Conservation (phyloP, 208 protist species). For the Trypanosoma brucei region DNA sequence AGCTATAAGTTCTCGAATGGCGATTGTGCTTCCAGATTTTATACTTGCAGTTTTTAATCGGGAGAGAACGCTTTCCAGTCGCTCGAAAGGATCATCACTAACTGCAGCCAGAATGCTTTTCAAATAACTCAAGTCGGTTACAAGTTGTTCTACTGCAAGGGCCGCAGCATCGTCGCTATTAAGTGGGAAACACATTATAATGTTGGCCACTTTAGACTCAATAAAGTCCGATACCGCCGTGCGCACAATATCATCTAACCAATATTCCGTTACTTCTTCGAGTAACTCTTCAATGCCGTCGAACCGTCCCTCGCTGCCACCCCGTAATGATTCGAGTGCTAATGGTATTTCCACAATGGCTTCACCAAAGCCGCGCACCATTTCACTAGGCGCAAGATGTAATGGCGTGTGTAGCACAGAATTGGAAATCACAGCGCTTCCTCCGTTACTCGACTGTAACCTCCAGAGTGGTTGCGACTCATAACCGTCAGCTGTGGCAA, state of each 20-base stretch:
- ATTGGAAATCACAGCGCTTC: too few species aligned
- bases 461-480: constrained; percentile 34
- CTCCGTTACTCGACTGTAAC: not conserved
- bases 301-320: constrained; percentile 12
- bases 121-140: constrained; percentile 64
- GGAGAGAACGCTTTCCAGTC: constrained; percentile 34
- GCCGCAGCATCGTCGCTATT: constrained; percentile 11
- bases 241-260: constrained; percentile 63
- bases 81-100: constrained; percentile 57
- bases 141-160: constrained; percentile 54
- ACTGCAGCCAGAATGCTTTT: constrained; percentile 70
- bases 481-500: constrained; percentile 35
- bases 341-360: constrained; percentile 81
- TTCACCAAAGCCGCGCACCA: constrained; percentile 69
- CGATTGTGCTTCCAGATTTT: constrained; percentile 15
- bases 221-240: constrained; percentile 49
- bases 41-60: constrained; percentile 21
- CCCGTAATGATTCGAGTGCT: constrained; percentile 50
- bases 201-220: constrained; percentile 38
- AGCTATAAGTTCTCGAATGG: constrained; percentile 8
- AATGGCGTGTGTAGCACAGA: constrained; percentile 24
- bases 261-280: constrained; percentile 51
- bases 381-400: constrained; percentile 37
- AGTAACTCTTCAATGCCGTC: constrained; percentile 39
- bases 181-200: constrained; percentile 34